Evolutionary conservation across 495 filamentous ascomycete genomes (phyloP), one percentile per base, ranked within the genome.

Genomic region (Podospora conica): DNA sequence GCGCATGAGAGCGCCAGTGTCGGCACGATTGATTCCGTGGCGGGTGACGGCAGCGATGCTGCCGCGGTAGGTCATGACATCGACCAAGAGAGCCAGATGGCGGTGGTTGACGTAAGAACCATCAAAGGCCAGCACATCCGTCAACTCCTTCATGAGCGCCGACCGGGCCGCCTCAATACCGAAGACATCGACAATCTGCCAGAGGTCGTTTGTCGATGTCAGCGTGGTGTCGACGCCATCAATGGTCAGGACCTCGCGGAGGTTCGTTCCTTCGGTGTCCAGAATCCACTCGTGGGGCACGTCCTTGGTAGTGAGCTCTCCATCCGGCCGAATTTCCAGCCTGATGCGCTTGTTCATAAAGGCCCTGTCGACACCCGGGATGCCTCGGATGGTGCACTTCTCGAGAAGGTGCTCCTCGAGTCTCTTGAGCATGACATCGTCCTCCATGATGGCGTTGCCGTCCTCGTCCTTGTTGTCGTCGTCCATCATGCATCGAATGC

Each of bases 91-190:
- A 21, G 92, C 88, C 79, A 98, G 84, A 81, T 99, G 95, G 71
- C 95, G 93, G 75, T 98, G 92, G 75, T 99, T 99, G 83, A 99
- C 95, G 74, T 99, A 98, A 9, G 94, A 97, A 83, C 95, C 96
- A 71, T 97, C 95, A 68, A 98, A 97, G 10, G 96, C 90, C 76
- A 99, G 79, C 77, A 99, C 95, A 67, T 90, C 85, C 23, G 87
- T 91, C 82, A 98, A 78, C 74, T 99, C 96, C 31, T 88, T 85
- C 75, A 98, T 85, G 33, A 99, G 81, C 55, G 92, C 90, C 27
- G 86, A 85, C 68, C 95, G 87, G 58, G 92, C 91, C 66, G 93
- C 95, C 75, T 99, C 95, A 68, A 99, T 99, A 73, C 95, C 95
- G 68, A 99, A 94, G 4, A 95, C 90, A 55, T 92, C 88, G 59